Evolutionary conservation across 1,284 basidiomycete species (phyloP).

Genomic region (Malassezia sp.): DNA sequence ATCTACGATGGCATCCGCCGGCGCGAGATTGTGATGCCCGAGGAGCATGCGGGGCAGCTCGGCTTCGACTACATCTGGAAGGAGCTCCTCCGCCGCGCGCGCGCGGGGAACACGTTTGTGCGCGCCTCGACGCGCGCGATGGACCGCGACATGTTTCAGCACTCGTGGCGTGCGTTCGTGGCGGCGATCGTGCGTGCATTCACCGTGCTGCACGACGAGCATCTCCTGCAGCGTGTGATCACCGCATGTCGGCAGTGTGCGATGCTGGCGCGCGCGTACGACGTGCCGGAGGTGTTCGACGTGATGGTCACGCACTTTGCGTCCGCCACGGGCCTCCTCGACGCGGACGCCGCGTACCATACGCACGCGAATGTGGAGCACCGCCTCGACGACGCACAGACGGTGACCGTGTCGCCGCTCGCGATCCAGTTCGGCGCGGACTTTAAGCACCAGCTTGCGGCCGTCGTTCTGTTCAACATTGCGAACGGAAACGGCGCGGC

Average conservation of each 20-base stretch:
- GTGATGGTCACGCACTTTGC: constrained; percentile 77
- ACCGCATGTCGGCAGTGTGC: constrained; percentile 93
- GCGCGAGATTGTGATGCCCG: constrained; percentile 90
- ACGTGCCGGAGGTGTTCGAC: constrained; percentile 88
- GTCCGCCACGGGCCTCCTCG: constrained; percentile 29
- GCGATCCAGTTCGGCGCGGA: constrained; percentile 89
- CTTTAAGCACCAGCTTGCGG: constrained; percentile 89
- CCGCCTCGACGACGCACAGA: constrained; percentile 28
- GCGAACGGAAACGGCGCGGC: constrained; percentile 94
- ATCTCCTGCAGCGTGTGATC: constrained; percentile 85
- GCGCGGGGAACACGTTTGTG: constrained; percentile 68
- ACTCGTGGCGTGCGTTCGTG: constrained; percentile 80
- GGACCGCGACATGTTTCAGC: constrained; percentile 83
- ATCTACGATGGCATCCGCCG: constrained; percentile 92
- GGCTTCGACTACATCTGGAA: constrained; percentile 99
- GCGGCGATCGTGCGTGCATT: constrained; percentile 57
- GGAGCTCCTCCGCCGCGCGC: constrained; percentile 70
- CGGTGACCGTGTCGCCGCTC: constrained; percentile 77
- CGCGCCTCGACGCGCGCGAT: constrained; percentile 67
- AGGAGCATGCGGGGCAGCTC: constrained; percentile 90
- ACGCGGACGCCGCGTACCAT: constrained; percentile 27
- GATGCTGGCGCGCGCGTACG: constrained; percentile 75
- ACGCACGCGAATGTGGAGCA: constrained; percentile 5
- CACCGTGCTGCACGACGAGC: constrained; percentile 89
- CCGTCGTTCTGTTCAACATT: constrained; percentile 93